A percentile compares a stretch with the other conserved stretches of the same genome.
These are phyloP conservation scores for Colletotrichum melonis DNA, from an alignment of 2,329 filamentous ascomycete species.

Conservation along the genomic window DNA sequence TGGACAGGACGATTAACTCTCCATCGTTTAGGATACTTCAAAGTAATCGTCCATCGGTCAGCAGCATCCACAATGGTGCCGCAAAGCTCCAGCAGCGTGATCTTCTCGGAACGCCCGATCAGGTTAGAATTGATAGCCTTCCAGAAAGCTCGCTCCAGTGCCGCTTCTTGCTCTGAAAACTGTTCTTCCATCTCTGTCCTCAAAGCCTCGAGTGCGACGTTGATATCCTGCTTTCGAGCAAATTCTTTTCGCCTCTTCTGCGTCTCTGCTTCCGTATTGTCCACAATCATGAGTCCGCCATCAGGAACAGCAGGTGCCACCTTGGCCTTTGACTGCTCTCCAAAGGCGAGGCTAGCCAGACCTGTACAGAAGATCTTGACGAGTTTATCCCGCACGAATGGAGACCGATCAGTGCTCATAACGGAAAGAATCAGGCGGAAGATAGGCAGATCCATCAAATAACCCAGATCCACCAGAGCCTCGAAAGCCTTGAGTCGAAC, in stretches of 20 bases:
- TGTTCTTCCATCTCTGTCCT: conserved; percentile 57
- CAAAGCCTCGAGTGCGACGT: conserved; percentile 61
- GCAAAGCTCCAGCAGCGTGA: conserved; percentile 56
- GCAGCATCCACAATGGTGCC: conserved; percentile 60
- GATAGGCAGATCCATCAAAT: conserved; percentile 65
- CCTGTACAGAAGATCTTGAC: conserved; percentile 70
- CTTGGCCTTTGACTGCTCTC: conserved; percentile 63
- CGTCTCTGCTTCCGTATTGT: conserved; percentile 56
- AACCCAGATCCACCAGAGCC: conserved; percentile 71
- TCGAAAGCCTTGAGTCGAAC: conserved; percentile 76
- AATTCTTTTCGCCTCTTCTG: conserved; percentile 73
- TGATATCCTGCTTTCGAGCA: conserved; percentile 72
- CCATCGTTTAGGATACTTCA: conserved; percentile 56
- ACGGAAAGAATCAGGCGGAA: conserved; percentile 67
- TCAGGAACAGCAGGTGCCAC: conserved; percentile 26
- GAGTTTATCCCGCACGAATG: conserved; percentile 70
- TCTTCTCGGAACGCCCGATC: conserved; percentile 54
- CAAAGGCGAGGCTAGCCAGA: conserved; percentile 72
- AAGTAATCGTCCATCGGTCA: conserved; percentile 52
- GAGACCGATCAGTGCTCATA: conserved; percentile 72
- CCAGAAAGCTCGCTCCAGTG: conserved; percentile 55
- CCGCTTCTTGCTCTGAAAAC: conserved; percentile 50
- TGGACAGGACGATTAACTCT: conserved; percentile 49
- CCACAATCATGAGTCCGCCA: conserved; percentile 52
- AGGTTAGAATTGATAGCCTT: conserved; percentile 53